Evolutionary conservation across 2,329 filamentous ascomycete species (phyloP), one percentile per base, ranked within the genome.

Genomic region (Scytalidium lignicola): DNA sequence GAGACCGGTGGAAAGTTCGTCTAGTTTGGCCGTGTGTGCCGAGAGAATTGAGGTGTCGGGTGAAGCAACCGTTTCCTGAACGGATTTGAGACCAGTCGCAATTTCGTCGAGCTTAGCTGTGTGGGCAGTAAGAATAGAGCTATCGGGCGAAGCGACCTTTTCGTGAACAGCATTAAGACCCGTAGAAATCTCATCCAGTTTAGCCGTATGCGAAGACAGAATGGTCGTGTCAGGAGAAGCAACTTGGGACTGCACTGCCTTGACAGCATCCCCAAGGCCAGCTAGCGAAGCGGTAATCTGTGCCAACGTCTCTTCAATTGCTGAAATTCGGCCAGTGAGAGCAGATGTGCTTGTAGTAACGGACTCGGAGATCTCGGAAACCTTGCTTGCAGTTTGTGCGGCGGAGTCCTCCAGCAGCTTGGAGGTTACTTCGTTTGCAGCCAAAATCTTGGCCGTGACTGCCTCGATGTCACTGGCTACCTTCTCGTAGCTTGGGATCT

Each of bases 241-340:
- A 55, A 61, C 50, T 23, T 58, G 52, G 32, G 57, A 53, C 46
- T 60, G 55, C 4, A 59, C 44, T 13, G 46, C 48, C 51, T 60
- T 60, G 17, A 63, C 42, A 46, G 51, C 54, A 17, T 51, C 59
- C 41, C 51, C 54, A 21, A 63, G 49, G 17, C 55, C 58, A n/a
- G 53, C 51, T 46, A 62, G 51, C 1, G 56, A 55, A 19, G 55
- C 51, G 17, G 53, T 58, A 26, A 64, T 60, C 19, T 58, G 51
- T 17, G 55, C 50, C 41, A 64, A 49, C 13, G 58, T 54, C 41
- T 53, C 51, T 44, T 65, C 59, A 13, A 65, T 46, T 12, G 59
- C 47, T n/a, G 56, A 53, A 3, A 62, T 56, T 50, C 59, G 61
- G 29, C 46, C 50, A 3, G 55, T 41, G 10, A 55, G 51, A 13